phyloP scores from a whole-genome alignment of 2,329 filamentous ascomycete species.

The Penicillium glabrum region DNA sequence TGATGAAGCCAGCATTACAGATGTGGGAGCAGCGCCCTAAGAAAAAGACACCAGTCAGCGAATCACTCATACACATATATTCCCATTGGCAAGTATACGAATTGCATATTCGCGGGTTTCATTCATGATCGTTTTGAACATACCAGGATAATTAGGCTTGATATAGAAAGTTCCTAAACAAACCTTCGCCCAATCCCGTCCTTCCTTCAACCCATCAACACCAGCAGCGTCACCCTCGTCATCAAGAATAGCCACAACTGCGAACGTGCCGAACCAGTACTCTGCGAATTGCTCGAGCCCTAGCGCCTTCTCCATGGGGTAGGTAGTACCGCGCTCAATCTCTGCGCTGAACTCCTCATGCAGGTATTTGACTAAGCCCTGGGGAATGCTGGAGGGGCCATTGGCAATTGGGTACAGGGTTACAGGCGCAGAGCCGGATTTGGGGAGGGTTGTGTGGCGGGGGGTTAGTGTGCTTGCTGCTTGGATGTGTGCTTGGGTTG shows the following conservation, averaged over 20 bases:
- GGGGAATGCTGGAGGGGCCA: constrained; percentile 23
- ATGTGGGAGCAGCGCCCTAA: constrained; percentile 41
- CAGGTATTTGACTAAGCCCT: constrained; percentile 27
- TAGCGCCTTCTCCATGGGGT: constrained; percentile 40
- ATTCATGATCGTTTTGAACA: neutral
- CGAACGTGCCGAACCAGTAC: constrained; percentile 44
- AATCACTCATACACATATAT: neutral
- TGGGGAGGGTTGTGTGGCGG: constrained; percentile 25
- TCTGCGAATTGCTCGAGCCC: constrained; percentile 28
- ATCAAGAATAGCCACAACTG: constrained; percentile 31
- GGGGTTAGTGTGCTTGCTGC: constrained; percentile 23
- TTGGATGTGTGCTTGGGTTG: constrained; percentile 21
- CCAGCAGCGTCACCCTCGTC: constrained; percentile 6
- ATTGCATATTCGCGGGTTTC: too few species aligned
- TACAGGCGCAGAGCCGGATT: constrained; percentile 17
- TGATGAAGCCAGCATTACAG: constrained; percentile 41
- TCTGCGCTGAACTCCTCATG: constrained; percentile 36
- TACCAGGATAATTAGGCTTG: constrained; percentile 44
- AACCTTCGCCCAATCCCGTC: constrained; percentile 33
- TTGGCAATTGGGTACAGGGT: constrained; percentile 32
- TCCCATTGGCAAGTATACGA: too few species aligned
- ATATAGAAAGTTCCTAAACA: constrained; percentile 44
- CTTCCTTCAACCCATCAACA: constrained; percentile 19
- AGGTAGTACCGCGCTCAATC: constrained; percentile 36
- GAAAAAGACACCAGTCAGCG: neutral